phyloP scores from a whole-genome alignment of 2,329 filamentous ascomycete species.

The Chaetomium sp. region DNA sequence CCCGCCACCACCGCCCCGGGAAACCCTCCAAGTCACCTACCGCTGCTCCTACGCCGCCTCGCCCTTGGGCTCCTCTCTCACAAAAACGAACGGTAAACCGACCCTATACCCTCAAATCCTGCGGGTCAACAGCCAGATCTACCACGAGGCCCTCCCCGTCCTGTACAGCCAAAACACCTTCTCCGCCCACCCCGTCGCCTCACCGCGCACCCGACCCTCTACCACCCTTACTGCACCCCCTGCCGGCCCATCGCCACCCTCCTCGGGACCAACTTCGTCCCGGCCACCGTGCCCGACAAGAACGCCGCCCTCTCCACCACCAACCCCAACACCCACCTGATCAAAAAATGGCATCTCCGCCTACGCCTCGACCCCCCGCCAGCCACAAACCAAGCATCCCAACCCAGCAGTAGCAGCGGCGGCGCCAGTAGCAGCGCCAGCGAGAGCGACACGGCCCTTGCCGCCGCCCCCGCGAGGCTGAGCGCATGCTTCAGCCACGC shows the following conservation, averaged over 20 bases:
- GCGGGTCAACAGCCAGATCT: slow-evolving; percentile 44
- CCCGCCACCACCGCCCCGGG: slow-evolving; percentile 29
- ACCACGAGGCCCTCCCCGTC: slow-evolving; percentile 46
- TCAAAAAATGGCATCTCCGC: slow-evolving; percentile 35
- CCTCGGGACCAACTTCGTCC: slow-evolving; percentile 4
- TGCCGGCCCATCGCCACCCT: slow-evolving; percentile 38
- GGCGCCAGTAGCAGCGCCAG: background rate
- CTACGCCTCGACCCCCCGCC: slow-evolving; percentile 44
- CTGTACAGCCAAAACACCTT: slow-evolving; percentile 51
- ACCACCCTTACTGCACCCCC: slow-evolving; percentile 24
- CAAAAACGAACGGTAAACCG: slow-evolving; percentile 6
- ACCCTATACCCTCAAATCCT: slow-evolving; percentile 46
- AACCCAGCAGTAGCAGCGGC: background rate
- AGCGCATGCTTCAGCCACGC: slow-evolving; percentile 43
- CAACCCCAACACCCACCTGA: slow-evolving; percentile 1
- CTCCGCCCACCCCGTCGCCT: slow-evolving; percentile 47
- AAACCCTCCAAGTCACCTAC: slow-evolving; percentile 15
- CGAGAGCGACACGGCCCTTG: background rate
- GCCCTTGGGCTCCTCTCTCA: slow-evolving; percentile 17
- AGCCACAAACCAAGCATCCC: background rate
- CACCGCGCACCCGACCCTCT: slow-evolving; percentile 43
- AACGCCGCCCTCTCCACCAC: slow-evolving; percentile 1
- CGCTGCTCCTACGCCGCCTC: slow-evolving; percentile 19
- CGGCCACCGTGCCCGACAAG: slow-evolving; percentile 11
- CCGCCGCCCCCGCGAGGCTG: slow-evolving; percentile 13